Conservation (phyloP, 2,329 filamentous ascomycete species). For the Pseudogymnoascus sp. region DNA sequence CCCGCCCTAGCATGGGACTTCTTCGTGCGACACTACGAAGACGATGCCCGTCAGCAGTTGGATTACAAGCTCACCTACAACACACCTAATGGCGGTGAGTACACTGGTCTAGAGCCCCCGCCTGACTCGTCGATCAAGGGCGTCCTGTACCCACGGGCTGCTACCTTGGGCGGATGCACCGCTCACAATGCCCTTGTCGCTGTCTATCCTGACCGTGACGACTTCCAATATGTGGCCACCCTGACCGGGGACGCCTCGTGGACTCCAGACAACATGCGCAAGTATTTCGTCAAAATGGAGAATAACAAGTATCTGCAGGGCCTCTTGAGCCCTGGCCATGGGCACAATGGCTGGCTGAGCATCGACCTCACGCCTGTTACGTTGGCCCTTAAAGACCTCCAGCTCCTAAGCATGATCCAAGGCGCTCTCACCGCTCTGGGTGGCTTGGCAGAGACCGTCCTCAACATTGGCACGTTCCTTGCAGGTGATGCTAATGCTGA, state of each 20-base stretch:
- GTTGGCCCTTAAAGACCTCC: constrained; percentile 11
- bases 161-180: constrained; percentile 26
- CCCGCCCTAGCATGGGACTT: constrained; percentile 34
- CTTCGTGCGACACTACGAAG: constrained; percentile 9
- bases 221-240: constrained; percentile 20
- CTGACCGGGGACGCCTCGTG: constrained; percentile 23
- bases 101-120: constrained; percentile 23
- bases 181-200: constrained; percentile 22
- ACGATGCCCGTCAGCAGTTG: constrained; percentile 11
- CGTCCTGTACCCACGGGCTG: constrained; percentile 26
- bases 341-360: constrained; percentile 26
- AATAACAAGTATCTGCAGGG: constrained; percentile 13
- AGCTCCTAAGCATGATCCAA: constrained; percentile 15
- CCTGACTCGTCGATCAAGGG: constrained; percentile 21
- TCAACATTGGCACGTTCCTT: neutral
- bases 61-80: constrained; percentile 30
- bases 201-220: constrained; percentile 17
- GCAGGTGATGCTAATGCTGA: constrained; percentile 22
- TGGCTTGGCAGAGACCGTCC: constrained; percentile 15
- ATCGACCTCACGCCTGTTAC: constrained; percentile 13
- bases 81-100: constrained; percentile 22
- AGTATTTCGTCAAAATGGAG: constrained; percentile 18
- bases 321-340: constrained; percentile 16
- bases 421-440: constrained; percentile 12
- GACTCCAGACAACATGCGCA: constrained; percentile 19